Base-by-base conservation (phyloP, 2,329 filamentous ascomycete species). In the Aspergillus proliferans region DNA sequence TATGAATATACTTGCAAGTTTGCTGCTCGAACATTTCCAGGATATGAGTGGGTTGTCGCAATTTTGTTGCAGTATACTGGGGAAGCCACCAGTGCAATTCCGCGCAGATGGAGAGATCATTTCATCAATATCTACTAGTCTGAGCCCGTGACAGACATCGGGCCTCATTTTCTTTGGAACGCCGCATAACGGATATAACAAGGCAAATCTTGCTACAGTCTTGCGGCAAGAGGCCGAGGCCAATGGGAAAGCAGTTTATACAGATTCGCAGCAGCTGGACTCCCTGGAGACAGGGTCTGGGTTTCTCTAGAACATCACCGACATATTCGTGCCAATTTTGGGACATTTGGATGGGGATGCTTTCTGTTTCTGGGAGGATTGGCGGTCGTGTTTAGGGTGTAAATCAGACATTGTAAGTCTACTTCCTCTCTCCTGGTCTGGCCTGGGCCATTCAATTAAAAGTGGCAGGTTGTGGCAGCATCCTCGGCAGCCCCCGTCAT, bases 221-320 rank as follows among this genome's bases (percentile, higher is more conserved):
- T 26, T 54, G 6, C 58, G 60, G 45, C 67, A 66, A 47, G 49
- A 68, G 3, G 60, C n/a, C 55, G 58, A 19, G 44, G 65, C 26
- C 34, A 55, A 12, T 21, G 65, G 54, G 28, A 50, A 47, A 18
- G 51, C 62, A 10, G 19, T 59, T 2, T 47, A 61, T 18, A 56
- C 60, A 26, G 57, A 66, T 30, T 54, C 78, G 8, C 76, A 77
- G 0, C 65, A 85, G 33, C 70, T 82, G 6, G 75, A 72, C 58
- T 79, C 77, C 1, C 65, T 84, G n/a, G 70, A 77, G 50, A 71
- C 73, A 48, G 72, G 66, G 18, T 72, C 69, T 6, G 67, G 72
- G 46, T 62, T 61, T 21, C 54, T 72, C 12, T 65, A 70, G 52
- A 66, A 69, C 43, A 67, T 72, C 52, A 69, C 63, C 4, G 67